Percentiles rank a stretch among this genome's conserved stretches.
These are phyloP conservation scores for Bipolaris gigantea DNA, from an alignment of 2,329 filamentous ascomycete species.

Conservation along the genomic window DNA sequence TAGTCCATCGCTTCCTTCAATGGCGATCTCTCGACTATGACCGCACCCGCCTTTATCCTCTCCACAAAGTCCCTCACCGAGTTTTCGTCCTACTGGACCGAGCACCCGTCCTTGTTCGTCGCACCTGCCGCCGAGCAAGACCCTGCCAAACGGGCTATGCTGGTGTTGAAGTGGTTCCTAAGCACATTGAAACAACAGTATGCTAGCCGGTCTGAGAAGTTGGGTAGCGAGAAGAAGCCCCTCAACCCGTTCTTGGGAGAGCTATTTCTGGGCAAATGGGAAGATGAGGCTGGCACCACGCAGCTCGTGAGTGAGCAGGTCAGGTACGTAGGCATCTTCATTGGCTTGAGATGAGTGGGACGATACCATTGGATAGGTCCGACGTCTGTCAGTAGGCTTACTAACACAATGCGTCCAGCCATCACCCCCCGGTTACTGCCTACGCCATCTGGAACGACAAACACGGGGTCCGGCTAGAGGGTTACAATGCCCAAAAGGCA, in stretches of 20 bases:
- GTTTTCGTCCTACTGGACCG: slow-evolving; percentile 61
- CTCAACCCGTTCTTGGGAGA: slow-evolving; percentile 95
- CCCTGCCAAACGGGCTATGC: slow-evolving; percentile 76
- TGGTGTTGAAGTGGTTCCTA: slow-evolving; percentile 96
- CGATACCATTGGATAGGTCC: neutral
- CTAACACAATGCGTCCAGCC: slow-evolving; percentile 49
- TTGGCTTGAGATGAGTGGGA: neutral
- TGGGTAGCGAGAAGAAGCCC: slow-evolving; percentile 95
- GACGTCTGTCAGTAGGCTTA: neutral
- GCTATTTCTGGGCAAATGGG: slow-evolving; percentile 90
- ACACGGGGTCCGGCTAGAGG: slow-evolving; percentile 73
- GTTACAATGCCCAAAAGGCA: slow-evolving; percentile 95
- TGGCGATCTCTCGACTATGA: slow-evolving; percentile 60
- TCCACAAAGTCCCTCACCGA: slow-evolving; percentile 59
- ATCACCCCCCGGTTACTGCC: slow-evolving; percentile 92
- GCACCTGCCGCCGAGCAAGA: slow-evolving; percentile 80
- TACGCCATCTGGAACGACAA: slow-evolving; percentile 89
- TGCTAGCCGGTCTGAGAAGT: slow-evolving; percentile 72
- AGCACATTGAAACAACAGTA: slow-evolving; percentile 90
- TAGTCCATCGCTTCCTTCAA: slow-evolving; percentile 59
- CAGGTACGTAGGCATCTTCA: slow-evolving; percentile 53
- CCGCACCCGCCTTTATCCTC: slow-evolving; percentile 59
- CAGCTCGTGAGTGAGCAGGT: slow-evolving; percentile 93
- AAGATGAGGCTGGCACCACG: slow-evolving; percentile 78
- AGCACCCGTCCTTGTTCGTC: slow-evolving; percentile 67